Percentiles rank a stretch among this genome's conserved stretches.
phyloP scores from a whole-genome alignment of 495 filamentous ascomycete species.

The Lichina pygmaea region DNA sequence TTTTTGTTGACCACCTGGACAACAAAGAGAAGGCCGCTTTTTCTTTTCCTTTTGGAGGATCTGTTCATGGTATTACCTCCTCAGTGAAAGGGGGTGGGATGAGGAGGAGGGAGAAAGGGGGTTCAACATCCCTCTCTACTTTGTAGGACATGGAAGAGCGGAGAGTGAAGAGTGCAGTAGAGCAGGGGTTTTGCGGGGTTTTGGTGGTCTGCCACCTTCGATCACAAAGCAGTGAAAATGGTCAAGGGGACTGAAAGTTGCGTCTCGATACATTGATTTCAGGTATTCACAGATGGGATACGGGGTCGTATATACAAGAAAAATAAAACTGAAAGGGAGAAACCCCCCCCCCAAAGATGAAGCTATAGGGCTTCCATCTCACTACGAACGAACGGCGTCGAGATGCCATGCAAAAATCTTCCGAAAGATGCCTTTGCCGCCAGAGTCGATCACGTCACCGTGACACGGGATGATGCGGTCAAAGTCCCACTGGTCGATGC shows the following conservation, averaged over 20 bases:
- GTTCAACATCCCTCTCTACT: too few relatives aligned
- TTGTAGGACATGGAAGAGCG: too few relatives aligned
- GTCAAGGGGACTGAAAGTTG: too few relatives aligned
- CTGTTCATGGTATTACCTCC: neutral
- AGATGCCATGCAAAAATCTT: constrained; percentile 76
- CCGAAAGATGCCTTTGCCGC: constrained; percentile 49
- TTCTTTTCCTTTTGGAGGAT: too few relatives aligned
- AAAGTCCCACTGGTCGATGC: constrained; percentile 64
- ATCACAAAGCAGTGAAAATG: too few relatives aligned
- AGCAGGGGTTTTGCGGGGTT: neutral
- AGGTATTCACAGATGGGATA: too few relatives aligned
- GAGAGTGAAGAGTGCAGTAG: neutral
- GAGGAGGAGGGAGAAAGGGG: neutral
- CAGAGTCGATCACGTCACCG: constrained; percentile 64
- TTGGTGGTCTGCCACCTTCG: neutral
- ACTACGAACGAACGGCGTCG: constrained; percentile 8
- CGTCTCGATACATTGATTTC: too few relatives aligned
- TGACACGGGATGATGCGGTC: constrained; percentile 77
- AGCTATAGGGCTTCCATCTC: constrained; percentile 11
- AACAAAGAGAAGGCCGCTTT: too few relatives aligned
- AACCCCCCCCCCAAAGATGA: neutral
- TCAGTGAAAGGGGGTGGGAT: neutral
- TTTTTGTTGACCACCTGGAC: too few relatives aligned
- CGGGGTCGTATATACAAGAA: too few relatives aligned
- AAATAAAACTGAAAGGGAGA: neutral